Percentiles rank a stretch among this genome's conserved stretches.
Evolutionary conservation across 495 filamentous ascomycete genomes (phyloP).

Genomic region (Collariella sp.): DNA sequence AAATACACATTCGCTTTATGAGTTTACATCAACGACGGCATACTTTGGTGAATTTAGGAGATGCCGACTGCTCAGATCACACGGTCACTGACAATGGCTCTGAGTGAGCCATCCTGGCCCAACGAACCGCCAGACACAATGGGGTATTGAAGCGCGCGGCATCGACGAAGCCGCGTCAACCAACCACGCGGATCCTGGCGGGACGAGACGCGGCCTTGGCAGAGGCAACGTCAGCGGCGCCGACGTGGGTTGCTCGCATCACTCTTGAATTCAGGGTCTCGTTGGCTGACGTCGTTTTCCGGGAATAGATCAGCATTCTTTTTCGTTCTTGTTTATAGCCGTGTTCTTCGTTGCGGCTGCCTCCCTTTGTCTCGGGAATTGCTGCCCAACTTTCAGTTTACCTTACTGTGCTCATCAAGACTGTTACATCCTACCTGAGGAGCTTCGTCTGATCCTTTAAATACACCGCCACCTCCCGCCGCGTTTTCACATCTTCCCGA

Average conservation of each 20-base stretch:
- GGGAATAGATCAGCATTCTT: neutral
- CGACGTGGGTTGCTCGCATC: neutral
- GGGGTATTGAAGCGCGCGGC: neutral
- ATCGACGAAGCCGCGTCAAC: too few relatives aligned
- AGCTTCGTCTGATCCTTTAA: neutral
- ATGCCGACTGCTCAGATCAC: too few relatives aligned
- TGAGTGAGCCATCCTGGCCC: too few relatives aligned
- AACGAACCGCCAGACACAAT: neutral
- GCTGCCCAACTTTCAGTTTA: neutral
- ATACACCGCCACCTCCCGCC: neutral
- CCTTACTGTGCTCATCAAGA: neutral
- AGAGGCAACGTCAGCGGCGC: neutral
- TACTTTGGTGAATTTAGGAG: too few relatives aligned
- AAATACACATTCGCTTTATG: neutral
- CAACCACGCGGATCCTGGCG: neutral
- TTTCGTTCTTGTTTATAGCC: neutral
- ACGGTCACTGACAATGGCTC: too few relatives aligned
- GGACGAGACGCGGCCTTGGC: neutral
- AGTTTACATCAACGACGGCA: neutral
- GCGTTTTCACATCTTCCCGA: neutral
- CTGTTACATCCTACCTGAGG: too few relatives aligned
- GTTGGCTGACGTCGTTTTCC: neutral
- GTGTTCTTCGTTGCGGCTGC: neutral
- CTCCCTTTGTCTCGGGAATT: too few relatives aligned
- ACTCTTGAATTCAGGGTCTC: neutral